Base-by-base conservation (phyloP, 1,284 basidiomycete genomes). In the Coriolopsis trogii region DNA sequence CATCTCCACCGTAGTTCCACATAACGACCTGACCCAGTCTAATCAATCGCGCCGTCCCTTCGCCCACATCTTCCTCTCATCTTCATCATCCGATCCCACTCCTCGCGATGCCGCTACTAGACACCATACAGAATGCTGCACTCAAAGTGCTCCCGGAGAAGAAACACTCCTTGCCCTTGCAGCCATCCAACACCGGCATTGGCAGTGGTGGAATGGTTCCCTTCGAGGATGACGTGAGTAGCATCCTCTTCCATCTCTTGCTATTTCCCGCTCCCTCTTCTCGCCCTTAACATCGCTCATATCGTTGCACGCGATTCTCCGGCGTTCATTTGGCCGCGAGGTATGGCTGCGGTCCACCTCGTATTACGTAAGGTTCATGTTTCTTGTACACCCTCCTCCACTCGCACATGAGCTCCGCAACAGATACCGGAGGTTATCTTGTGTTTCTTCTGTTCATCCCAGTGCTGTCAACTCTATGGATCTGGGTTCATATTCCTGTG, bases 211-310 rank as follows among this genome's bases (percentile, higher is more conserved):
- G 83, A 7, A 78, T 82, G 67, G 79, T 79, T n/a, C 76, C 74
- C 38, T 81, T 82, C 56, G 78, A 86, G 42, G 86, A 89, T 65
- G 82, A 89, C 48, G 87, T 89, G 68, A 77, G 87, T 70, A 18
- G 38, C 25, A 34, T 24, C 69, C 41, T 49, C 38, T 53, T 56
- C 53, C 46, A 8, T 37, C 46, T 29, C 21, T 26, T 0, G 28
- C 39, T 31, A 16, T 15, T 4, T 13, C 26, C 18, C 23, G 18
- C 8, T 1, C n/a, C n/a, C n/a, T 34, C 30, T 31, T 15, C 3
- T 25, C 21, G n/a, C 25, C 16, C 43, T 55, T 53, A 34, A 51
- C 45, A 37, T 38, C 37, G 13, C n/a, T 20, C 3, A 26, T 10
- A 20, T 16, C 24, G 15, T n/a, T n/a, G 6, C 21, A n/a, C 23